Percentiles rank a stretch among this genome's conserved stretches.
Conservation (phyloP, 1,284 basidiomycete genomes). For the Cutaneotrichosporon sp. region DNA sequence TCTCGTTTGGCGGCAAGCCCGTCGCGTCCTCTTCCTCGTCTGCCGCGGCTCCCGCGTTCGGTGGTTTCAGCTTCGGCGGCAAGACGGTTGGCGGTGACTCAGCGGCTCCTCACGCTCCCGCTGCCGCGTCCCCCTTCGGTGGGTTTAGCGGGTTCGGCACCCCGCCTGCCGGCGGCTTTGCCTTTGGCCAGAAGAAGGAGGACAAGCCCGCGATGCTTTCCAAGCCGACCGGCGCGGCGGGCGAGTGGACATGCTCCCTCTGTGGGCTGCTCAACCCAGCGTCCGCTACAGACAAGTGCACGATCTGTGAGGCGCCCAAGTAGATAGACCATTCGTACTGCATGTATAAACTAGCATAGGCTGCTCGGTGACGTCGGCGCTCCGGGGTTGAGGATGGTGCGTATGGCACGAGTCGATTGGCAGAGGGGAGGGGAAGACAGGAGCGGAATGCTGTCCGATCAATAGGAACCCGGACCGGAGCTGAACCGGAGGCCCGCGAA, state of each 20-base stretch:
- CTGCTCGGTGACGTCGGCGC: not conserved
- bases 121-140: slow-evolving; percentile 3
- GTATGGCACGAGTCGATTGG: not conserved
- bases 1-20: slow-evolving; percentile 21
- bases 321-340: not conserved
- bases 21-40: not conserved
- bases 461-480: not conserved
- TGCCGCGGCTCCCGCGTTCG: slow-evolving; percentile 3
- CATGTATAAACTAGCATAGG: slow-evolving; percentile 4
- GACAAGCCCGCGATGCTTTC: not conserved
- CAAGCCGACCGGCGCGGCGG: slow-evolving; percentile 16
- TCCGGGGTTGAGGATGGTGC: not conserved
- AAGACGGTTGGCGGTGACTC: slow-evolving; percentile 8
- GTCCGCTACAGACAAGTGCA: slow-evolving; percentile 58
- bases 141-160: slow-evolving; percentile 11
- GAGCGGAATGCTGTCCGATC: not conserved
- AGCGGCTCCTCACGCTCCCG: too few relatives aligned
- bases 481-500: slow-evolving; percentile 1
- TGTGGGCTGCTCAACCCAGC: slow-evolving; percentile 59
- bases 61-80: slow-evolving; percentile 16
- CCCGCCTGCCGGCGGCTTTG: slow-evolving; percentile 16
- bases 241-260: slow-evolving; percentile 56
- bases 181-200: slow-evolving; percentile 11
- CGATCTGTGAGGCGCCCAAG: slow-evolving; percentile 58
- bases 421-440: not conserved